phyloP scores from a whole-genome alignment of 495 filamentous ascomycete genomes.

The Aspergillus panamensis region DNA sequence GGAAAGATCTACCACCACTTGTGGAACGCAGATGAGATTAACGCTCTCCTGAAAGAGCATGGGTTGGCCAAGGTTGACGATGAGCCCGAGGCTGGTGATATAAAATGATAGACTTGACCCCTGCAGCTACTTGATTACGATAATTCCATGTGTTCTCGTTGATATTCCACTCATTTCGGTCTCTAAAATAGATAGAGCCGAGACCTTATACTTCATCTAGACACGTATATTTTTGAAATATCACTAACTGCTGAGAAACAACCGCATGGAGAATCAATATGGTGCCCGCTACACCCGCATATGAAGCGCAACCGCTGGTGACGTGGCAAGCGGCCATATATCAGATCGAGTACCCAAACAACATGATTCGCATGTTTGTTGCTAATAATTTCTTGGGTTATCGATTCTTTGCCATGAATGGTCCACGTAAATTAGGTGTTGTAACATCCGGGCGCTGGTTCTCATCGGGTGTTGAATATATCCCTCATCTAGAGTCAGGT shows the following conservation, averaged over 20 bases:
- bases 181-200: conserved; percentile 5
- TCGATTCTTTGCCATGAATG: conserved; percentile 20
- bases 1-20: conserved; percentile 97
- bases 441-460: conserved; percentile 5
- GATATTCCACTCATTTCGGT: background rate
- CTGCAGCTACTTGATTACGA: conserved; percentile 16
- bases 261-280: conserved; percentile 13
- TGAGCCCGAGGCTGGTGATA: conserved; percentile 62
- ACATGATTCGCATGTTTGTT: conserved; percentile 23
- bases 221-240: conserved; percentile 28
- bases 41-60: conserved; percentile 88
- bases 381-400: conserved; percentile 17
- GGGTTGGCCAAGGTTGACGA: conserved; percentile 86
- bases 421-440: conserved; percentile 34
- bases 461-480: conserved; percentile 8
- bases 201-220: conserved; percentile 9
- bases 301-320: conserved; percentile 29
- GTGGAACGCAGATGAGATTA: conserved; percentile 97
- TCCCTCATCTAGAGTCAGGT: background rate
- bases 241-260: conserved; percentile 19
- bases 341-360: conserved; percentile 25
- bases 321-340: conserved; percentile 39
- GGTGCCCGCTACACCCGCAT: conserved; percentile 20
- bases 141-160: conserved; percentile 31
- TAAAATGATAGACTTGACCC: conserved; percentile 30